These are phyloP conservation scores for Psidium friedrichsthalianum DNA, from an alignment of 345 rosid species.

Conservation along the genomic window DNA sequence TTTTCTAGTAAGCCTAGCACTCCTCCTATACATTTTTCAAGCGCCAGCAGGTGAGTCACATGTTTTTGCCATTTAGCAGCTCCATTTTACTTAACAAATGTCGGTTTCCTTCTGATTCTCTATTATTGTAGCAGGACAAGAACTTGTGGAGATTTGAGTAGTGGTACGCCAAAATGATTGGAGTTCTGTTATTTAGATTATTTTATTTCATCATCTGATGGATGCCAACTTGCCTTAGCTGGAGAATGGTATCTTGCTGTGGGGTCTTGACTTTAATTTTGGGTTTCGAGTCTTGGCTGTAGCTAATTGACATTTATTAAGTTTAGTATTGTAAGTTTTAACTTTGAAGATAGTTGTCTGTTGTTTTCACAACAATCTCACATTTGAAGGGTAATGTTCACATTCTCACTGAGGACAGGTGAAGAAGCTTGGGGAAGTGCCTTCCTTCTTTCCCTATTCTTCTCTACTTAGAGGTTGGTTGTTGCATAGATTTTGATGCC, in stretches of 20 bases:
- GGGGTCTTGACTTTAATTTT: neutral
- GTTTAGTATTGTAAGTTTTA: neutral
- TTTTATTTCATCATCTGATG: neutral
- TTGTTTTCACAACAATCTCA: neutral
- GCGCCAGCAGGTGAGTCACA: conserved; percentile 29
- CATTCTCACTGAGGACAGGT: neutral
- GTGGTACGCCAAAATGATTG: conserved; percentile 4
- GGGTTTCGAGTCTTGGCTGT: neutral
- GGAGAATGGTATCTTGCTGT: neutral
- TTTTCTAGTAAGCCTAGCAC: conserved; percentile 46
- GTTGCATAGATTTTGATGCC: too few relatives aligned
- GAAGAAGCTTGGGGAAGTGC: neutral
- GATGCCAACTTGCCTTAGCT: neutral
- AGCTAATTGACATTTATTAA: neutral
- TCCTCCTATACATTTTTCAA: conserved; percentile 11
- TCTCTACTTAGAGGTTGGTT: neutral
- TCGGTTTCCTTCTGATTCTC: neutral
- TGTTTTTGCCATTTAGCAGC: neutral
- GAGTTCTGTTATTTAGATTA: neutral
- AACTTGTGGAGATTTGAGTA: conserved; percentile 12
- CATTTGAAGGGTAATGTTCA: neutral
- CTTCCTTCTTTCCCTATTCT: neutral
- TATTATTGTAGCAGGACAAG: conserved; percentile 33
- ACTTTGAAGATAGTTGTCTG: neutral
- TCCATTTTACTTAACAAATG: neutral